phyloP scores from a whole-genome alignment of 1,139 yeast genomes.

The Hyphopichia burtonii region DNA sequence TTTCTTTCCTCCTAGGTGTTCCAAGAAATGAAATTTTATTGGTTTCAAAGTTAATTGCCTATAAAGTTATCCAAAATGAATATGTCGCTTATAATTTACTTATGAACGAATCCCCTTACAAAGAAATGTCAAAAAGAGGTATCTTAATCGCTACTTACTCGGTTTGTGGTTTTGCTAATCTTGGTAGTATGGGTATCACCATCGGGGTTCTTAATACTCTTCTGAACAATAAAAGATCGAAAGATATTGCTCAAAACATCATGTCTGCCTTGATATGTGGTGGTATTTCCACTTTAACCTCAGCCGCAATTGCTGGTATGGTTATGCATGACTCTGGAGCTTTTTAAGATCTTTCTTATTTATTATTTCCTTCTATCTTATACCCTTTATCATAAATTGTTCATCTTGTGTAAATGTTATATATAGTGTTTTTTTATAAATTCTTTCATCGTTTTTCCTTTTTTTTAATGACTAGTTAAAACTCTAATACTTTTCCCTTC shows the following conservation, averaged over 20 bases:
- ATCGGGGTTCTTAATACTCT: constrained; percentile 61
- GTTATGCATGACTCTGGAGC: constrained; percentile 51
- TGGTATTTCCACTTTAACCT: constrained; percentile 53
- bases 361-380: not conserved
- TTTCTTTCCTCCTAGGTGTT: constrained; percentile 60
- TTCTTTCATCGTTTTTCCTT: too few relatives aligned
- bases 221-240: constrained; percentile 51
- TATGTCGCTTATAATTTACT: constrained; percentile 56
- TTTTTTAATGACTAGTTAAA: too few relatives aligned
- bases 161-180: constrained; percentile 64
- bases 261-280: constrained; percentile 56
- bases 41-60: constrained; percentile 54
- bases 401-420: too few relatives aligned
- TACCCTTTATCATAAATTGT: not conserved
- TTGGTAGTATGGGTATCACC: constrained; percentile 65
- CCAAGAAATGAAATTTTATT: constrained; percentile 55
- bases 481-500: too few relatives aligned
- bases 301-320: constrained; percentile 71
- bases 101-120: constrained; percentile 44
- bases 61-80: constrained; percentile 64
- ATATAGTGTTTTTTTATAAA: too few relatives aligned
- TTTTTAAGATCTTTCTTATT: constrained; percentile 8
- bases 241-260: constrained; percentile 49
- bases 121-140: constrained; percentile 51
- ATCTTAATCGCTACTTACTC: constrained; percentile 63